Evolutionary conservation across 495 filamentous ascomycete species (phyloP).

Genomic region (Hypoxylon rickii): DNA sequence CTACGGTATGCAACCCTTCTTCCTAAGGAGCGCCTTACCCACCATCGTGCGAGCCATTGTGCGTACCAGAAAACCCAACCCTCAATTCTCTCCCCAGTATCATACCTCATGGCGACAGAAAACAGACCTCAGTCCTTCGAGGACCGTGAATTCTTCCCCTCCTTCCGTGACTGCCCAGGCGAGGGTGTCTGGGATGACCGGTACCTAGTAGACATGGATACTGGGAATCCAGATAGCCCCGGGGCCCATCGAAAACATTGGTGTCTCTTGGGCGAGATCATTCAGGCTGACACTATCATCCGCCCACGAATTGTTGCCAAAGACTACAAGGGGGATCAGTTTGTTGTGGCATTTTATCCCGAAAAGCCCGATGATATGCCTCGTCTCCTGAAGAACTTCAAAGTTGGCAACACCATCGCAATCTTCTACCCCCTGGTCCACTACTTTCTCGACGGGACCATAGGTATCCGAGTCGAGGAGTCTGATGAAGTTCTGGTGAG

Average conservation of each 20-base stretch:
- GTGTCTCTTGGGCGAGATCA: conserved; percentile 26
- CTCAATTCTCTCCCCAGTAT: not conserved
- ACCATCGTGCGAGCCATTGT: too few relatives aligned
- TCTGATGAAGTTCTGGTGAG: conserved; percentile 8
- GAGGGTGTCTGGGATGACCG: conserved; percentile 11
- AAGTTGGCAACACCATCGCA: conserved; percentile 22
- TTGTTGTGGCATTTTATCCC: conserved; percentile 23
- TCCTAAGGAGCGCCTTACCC: too few relatives aligned
- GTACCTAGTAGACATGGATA: not conserved
- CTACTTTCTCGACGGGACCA: conserved; percentile 11
- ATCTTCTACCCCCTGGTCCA: conserved; percentile 23
- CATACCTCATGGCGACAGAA: not conserved
- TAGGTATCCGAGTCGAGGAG: conserved; percentile 16
- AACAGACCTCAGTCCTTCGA: conserved; percentile 16
- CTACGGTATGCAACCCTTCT: too few relatives aligned
- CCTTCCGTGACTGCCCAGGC: conserved; percentile 5
- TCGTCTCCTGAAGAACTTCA: conserved; percentile 17
- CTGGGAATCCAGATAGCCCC: not conserved
- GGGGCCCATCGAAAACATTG: conserved; percentile 12
- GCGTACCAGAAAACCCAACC: too few relatives aligned
- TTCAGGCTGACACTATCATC: conserved; percentile 11
- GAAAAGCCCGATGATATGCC: conserved; percentile 16
- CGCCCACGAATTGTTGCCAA: conserved; percentile 21
- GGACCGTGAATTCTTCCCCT: conserved; percentile 18
- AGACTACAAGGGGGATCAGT: conserved; percentile 6